phyloP scores from a whole-genome alignment of 441 rosid species.

The Arabidopsis hybrid region DNA sequence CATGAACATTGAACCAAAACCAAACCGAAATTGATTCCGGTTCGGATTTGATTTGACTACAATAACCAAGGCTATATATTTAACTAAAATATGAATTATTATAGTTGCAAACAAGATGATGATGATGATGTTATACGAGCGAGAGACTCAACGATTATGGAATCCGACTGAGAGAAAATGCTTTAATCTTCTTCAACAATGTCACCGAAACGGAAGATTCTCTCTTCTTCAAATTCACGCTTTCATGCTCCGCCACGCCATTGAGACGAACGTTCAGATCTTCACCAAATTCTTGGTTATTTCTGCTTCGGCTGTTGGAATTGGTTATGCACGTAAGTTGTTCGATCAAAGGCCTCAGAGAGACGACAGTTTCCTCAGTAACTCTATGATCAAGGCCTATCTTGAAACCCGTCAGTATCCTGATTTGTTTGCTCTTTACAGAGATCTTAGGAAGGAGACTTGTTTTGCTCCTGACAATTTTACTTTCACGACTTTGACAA shows the following conservation, averaged over 20 bases:
- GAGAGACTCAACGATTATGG: constrained; percentile 48
- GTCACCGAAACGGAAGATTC: constrained; percentile 36
- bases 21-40: neutral
- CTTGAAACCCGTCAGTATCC: constrained; percentile 48
- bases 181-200: constrained; percentile 58
- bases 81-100: too few relatives aligned
- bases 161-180: constrained; percentile 62
- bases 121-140: constrained; percentile 22
- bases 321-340: constrained; percentile 59
- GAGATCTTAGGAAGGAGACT: constrained; percentile 53
- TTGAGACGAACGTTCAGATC: constrained; percentile 60
- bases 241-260: constrained; percentile 63
- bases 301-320: constrained; percentile 48
- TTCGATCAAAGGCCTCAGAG: constrained; percentile 59
- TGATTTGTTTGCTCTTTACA: constrained; percentile 56
- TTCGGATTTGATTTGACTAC: neutral
- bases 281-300: constrained; percentile 60
- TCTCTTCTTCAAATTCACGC: constrained; percentile 68
- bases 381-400: constrained; percentile 71
- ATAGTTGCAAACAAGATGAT: neutral
- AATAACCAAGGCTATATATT: too few relatives aligned
- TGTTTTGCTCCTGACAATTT: constrained; percentile 63
- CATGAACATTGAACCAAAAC: neutral
- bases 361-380: constrained; percentile 69
- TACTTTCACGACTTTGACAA: constrained; percentile 64